Conservation (phyloP, 805 yeast genomes). For the Candida yuanshanica region DNA sequence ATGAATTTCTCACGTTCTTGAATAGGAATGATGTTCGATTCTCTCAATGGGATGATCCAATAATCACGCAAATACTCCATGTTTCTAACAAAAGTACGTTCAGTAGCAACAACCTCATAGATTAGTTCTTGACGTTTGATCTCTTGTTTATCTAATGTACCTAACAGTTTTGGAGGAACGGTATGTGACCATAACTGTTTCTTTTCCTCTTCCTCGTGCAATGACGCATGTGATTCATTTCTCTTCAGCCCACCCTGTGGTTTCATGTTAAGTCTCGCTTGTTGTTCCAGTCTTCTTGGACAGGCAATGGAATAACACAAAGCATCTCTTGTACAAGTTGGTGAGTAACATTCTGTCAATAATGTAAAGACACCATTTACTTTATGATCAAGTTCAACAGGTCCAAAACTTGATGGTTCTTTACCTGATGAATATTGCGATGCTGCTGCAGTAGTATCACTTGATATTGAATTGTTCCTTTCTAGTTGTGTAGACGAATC, state of each 20-base stretch:
- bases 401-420: constrained; percentile 6
- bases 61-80: constrained; percentile 88
- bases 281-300: constrained; percentile 93
- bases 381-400: constrained; percentile 22
- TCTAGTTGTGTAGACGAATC: constrained; percentile 27
- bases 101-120: constrained; percentile 89
- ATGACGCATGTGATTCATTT: constrained; percentile 63
- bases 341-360: constrained; percentile 91
- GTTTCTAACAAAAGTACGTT: constrained; percentile 92
- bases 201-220: constrained; percentile 71
- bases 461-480: constrained; percentile 17
- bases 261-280: constrained; percentile 83
- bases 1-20: constrained; percentile 87
- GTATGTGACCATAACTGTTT: constrained; percentile 92
- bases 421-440: constrained; percentile 4
- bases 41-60: constrained; percentile 87
- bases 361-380: constrained; percentile 92
- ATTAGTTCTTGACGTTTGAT: constrained; percentile 92
- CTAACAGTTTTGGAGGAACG: constrained; percentile 75
- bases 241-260: constrained; percentile 80
- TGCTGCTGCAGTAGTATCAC: constrained; percentile 16
- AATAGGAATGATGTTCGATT: constrained; percentile 82
- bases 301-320: constrained; percentile 94
- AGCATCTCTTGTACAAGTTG: constrained; percentile 86
- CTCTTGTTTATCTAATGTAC: constrained; percentile 74